phyloP scores from a whole-genome alignment of 345 rosid genomes.

The Luvunga scandens region DNA sequence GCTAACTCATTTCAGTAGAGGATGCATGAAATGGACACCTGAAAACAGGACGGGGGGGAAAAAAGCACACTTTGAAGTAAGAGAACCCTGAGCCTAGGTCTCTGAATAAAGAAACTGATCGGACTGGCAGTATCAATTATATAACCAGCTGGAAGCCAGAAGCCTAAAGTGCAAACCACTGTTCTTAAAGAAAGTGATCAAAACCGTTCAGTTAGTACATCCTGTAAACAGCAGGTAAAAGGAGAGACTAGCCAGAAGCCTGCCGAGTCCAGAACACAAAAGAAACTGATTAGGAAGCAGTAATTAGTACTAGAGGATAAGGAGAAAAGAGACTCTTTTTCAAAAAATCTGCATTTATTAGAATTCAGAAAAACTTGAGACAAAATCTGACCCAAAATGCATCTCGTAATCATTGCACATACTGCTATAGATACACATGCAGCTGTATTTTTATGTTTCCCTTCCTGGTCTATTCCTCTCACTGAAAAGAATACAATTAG shows the following conservation, averaged over 20 bases:
- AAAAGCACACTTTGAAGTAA: not conserved
- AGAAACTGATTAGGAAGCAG: not conserved
- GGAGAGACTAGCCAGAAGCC: not conserved
- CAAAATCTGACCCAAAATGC: conserved; percentile 5
- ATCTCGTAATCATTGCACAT: conserved; percentile 9
- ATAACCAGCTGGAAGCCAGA: not conserved
- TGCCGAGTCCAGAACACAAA: not conserved
- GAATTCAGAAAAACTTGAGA: not conserved
- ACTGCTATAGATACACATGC: conserved; percentile 4
- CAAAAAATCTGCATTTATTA: not conserved
- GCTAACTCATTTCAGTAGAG: no score
- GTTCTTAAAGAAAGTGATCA: not conserved
- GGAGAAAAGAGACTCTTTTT: not conserved
- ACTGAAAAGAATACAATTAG: conserved; percentile 16
- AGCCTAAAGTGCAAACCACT: not conserved
- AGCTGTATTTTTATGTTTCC: not conserved
- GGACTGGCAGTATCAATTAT: not conserved
- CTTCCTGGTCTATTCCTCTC: not conserved
- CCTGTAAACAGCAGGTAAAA: not conserved
- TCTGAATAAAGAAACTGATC: not conserved
- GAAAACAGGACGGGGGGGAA: no score
- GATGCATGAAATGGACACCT: no score
- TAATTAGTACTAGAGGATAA: not conserved
- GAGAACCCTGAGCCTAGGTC: not conserved
- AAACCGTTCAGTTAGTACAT: not conserved